These are phyloP conservation scores for Trifolium dubium DNA, from an alignment of 306 rosid species.

Conservation along the genomic window DNA sequence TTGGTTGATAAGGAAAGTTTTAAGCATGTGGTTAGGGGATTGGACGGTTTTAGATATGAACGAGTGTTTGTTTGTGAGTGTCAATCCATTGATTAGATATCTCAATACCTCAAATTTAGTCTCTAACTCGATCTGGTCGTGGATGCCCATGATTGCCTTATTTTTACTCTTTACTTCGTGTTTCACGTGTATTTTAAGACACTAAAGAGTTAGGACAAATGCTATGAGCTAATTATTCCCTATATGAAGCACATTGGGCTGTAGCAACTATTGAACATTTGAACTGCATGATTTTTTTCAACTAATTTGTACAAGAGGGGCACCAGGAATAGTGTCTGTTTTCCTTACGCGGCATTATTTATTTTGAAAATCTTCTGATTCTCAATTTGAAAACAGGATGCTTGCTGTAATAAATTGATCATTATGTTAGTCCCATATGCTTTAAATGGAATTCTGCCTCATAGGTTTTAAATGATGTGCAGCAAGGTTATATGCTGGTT, in stretches of 20 bases:
- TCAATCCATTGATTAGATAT: not conserved
- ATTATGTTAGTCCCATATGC: not conserved
- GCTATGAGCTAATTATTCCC: not conserved
- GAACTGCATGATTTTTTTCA: not conserved
- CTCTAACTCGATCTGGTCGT: not conserved
- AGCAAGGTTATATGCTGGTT: conserved; percentile 1
- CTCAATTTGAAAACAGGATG: not conserved
- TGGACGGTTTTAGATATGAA: not conserved
- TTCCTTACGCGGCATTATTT: not conserved
- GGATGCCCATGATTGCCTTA: not conserved
- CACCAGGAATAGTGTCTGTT: not conserved
- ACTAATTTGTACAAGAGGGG: not conserved
- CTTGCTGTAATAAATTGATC: not conserved
- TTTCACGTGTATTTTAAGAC: not conserved
- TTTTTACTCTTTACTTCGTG: not conserved
- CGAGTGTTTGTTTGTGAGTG: not conserved
- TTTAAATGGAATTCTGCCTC: conserved; percentile 5
- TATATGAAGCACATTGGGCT: conserved; percentile 7
- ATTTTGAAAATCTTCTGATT: not conserved
- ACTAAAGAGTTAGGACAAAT: not conserved
- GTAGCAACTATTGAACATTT: not conserved
- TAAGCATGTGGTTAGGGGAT: not conserved
- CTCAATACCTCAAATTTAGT: not conserved
- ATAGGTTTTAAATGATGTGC: not conserved
- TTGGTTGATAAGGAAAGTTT: not conserved